Evolutionary conservation across 805 yeast genomes (phyloP).

Genomic region (Sugiyamaella lignohabitans): DNA sequence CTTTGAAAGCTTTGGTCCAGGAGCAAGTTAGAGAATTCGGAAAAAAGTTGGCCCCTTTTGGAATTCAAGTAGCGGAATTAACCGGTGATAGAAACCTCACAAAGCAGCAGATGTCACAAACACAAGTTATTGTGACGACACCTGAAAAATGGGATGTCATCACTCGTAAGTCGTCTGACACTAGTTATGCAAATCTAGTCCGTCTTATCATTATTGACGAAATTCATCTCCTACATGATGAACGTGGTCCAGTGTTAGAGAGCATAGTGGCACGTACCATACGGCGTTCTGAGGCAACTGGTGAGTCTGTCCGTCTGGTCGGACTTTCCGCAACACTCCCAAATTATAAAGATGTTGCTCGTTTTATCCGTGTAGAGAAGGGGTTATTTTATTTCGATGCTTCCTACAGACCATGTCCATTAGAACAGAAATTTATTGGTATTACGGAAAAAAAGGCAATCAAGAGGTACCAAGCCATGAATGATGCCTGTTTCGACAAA

Average conservation of each 20-base stretch:
- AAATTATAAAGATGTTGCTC: constrained; percentile 79
- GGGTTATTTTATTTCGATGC: constrained; percentile 81
- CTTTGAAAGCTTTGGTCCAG: constrained; percentile 89
- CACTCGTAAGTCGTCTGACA: constrained; percentile 71
- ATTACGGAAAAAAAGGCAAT: constrained; percentile 77
- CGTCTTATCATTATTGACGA: constrained; percentile 80
- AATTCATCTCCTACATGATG: constrained; percentile 86
- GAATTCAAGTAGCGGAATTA: constrained; percentile 71
- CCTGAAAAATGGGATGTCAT: constrained; percentile 98
- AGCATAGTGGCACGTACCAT: constrained; percentile 74
- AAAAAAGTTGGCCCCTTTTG: constrained; percentile 57
- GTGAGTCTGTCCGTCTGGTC: constrained; percentile 56
- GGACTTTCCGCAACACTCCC: constrained; percentile 94
- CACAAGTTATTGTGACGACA: constrained; percentile 84
- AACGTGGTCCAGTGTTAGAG: constrained; percentile 91
- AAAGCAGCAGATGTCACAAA: constrained; percentile 63
- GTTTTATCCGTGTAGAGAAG: constrained; percentile 58
- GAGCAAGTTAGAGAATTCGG: constrained; percentile 87
- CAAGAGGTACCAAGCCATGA: constrained; percentile 73
- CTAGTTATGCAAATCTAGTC: constrained; percentile 57
- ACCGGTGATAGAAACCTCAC: constrained; percentile 85
- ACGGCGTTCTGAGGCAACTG: constrained; percentile 39
- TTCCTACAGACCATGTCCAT: constrained; percentile 84
- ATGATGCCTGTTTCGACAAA: constrained; percentile 83
- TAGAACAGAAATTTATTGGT: constrained; percentile 83